These are phyloP conservation scores for Trichosporon asahii DNA, from an alignment of 1,284 basidiomycete species.

Conservation along the genomic window DNA sequence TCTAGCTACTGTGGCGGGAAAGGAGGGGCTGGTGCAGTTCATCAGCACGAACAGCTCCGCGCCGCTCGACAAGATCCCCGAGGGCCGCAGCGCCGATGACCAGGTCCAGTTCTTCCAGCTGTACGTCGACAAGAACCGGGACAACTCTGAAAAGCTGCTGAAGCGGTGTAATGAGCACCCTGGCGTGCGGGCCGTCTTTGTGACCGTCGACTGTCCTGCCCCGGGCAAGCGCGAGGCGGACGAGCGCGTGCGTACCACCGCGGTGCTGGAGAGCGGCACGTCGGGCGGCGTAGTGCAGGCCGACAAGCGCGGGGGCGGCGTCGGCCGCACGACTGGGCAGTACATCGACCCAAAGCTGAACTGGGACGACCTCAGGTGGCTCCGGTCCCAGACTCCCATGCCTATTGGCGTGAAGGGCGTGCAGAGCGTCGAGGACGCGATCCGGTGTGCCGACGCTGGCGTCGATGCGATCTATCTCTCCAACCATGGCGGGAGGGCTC, in stretches of 20 bases:
- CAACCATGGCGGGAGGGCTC: constrained; percentile 46
- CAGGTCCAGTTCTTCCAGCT: constrained; percentile 53
- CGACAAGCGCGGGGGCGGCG: constrained; percentile 50
- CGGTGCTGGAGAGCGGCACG: constrained; percentile 47
- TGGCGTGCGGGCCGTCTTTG: constrained; percentile 50
- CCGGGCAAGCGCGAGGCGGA: constrained; percentile 53
- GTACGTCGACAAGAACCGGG: constrained; percentile 49
- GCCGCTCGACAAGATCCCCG: constrained; percentile 45
- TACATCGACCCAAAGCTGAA: constrained; percentile 49
- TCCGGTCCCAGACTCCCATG: constrained; percentile 43
- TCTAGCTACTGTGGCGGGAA: constrained; percentile 44
- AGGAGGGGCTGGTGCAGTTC: constrained; percentile 49
- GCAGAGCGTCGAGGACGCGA: constrained; percentile 52
- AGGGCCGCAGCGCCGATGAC: constrained; percentile 25
- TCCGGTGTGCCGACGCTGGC: constrained; percentile 49
- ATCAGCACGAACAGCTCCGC: constrained; percentile 52
- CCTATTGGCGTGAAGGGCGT: constrained; percentile 52
- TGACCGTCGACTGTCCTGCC: constrained; percentile 51
- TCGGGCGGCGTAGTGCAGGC: constrained; percentile 47
- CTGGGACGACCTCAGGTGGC: constrained; percentile 50
- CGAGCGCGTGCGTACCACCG: constrained; percentile 47
- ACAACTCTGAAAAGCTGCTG: constrained; percentile 46
- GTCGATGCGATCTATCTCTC: constrained; percentile 52
- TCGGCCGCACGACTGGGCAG: constrained; percentile 49
- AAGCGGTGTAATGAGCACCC: constrained; percentile 35